These are phyloP conservation scores for Pistacia vera DNA, from an alignment of 345 rosid species.

Conservation along the genomic window DNA sequence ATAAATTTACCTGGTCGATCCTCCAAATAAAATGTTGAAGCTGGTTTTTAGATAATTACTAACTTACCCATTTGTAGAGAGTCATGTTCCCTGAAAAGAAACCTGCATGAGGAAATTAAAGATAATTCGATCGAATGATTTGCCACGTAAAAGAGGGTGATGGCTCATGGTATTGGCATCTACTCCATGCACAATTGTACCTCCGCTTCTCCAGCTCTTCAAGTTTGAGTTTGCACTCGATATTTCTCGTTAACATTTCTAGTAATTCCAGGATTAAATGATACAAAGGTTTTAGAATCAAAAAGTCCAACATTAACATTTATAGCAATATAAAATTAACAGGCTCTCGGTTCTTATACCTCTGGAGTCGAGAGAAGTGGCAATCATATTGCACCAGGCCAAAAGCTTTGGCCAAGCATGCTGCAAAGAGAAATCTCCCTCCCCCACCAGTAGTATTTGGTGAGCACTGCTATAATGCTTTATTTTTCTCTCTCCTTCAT, in stretches of 20 bases:
- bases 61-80: no score
- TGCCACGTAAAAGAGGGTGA: conserved; percentile 24
- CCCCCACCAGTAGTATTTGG: conserved; percentile 51
- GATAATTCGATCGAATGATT: no score
- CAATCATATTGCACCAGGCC: conserved; percentile 49
- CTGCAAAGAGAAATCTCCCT: conserved; percentile 65
- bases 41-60: no score
- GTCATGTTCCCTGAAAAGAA: no score
- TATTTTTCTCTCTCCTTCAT: conserved; percentile 32
- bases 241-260: conserved; percentile 8
- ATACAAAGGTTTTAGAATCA: neutral
- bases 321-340: neutral
- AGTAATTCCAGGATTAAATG: no score
- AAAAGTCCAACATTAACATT: neutral
- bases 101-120: no score
- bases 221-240: conserved; percentile 21
- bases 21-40: neutral
- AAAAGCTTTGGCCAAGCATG: conserved; percentile 50
- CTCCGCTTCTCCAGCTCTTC: conserved; percentile 18
- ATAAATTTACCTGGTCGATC: no score
- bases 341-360: conserved; percentile 5
- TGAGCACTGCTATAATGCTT: conserved; percentile 41
- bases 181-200: conserved; percentile 33
- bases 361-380: conserved; percentile 49
- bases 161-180: conserved; percentile 26